A percentile compares a stretch with the other conserved stretches of the same genome.
phyloP scores from a whole-genome alignment of 2,329 filamentous ascomycete species.

The Pestalotiopsis sp. region DNA sequence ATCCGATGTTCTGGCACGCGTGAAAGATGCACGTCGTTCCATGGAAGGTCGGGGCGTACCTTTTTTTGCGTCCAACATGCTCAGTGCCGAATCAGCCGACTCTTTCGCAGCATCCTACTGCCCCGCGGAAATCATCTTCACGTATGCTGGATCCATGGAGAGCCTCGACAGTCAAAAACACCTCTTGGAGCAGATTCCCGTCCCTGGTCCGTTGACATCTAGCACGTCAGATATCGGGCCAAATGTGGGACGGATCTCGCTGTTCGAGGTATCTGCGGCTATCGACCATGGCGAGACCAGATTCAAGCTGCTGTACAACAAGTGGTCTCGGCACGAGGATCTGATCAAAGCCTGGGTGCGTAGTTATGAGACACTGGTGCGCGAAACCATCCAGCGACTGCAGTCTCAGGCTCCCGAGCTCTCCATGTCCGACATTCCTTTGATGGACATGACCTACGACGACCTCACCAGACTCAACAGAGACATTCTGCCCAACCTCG shows the following conservation, averaged over 20 bases:
- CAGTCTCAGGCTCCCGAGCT: conserved; percentile 45
- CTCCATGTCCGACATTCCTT: conserved; percentile 51
- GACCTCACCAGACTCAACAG: conserved; percentile 45
- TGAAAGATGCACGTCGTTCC: conserved; percentile 53
- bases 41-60: conserved; percentile 46
- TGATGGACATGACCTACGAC: conserved; percentile 48
- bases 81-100: conserved; percentile 25
- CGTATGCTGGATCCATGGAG: conserved; percentile 51
- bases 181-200: conserved; percentile 48
- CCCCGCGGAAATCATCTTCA: conserved; percentile 62
- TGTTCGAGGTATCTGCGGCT: conserved; percentile 53
- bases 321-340: conserved; percentile 40
- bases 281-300: conserved; percentile 46
- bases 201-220: conserved; percentile 40
- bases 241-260: conserved; percentile 47
- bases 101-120: conserved; percentile 42
- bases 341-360: conserved; percentile 49
- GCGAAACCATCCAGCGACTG: conserved; percentile 44
- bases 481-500: conserved; percentile 40
- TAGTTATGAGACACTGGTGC: conserved; percentile 46
- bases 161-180: conserved; percentile 49
- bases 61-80: conserved; percentile 47
- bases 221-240: conserved; percentile 45
- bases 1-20: conserved; percentile 49
- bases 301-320: conserved; percentile 48